phyloP scores from a whole-genome alignment of 2,329 filamentous ascomycete species.

The Aspergillus vadensis region DNA sequence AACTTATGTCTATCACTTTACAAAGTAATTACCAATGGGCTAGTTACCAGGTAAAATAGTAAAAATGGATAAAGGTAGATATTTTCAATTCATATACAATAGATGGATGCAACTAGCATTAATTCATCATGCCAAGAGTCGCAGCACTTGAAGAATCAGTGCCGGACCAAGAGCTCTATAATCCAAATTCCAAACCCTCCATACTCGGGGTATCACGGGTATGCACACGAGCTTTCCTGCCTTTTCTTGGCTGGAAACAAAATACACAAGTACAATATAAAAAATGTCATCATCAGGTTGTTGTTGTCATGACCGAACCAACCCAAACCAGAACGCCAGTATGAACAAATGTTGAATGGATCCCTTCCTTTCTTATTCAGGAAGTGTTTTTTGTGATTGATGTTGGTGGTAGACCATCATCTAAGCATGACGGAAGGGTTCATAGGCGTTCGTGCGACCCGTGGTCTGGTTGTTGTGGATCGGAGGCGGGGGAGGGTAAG shows the following conservation, averaged over 20 bases:
- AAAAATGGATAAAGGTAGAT: too few species aligned
- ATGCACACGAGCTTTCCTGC: background rate
- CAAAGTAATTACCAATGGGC: too few species aligned
- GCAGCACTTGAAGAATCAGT: too few species aligned
- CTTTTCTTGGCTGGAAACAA: background rate
- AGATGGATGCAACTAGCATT: constrained; percentile 1
- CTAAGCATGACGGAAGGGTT: constrained; percentile 43
- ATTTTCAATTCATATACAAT: background rate
- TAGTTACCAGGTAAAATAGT: too few species aligned
- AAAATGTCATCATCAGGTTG: background rate
- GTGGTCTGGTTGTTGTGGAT: constrained; percentile 26
- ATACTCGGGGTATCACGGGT: background rate
- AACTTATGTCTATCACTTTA: too few species aligned
- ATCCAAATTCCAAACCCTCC: background rate
- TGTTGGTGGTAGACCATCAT: background rate
- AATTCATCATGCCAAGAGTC: constrained; percentile 1
- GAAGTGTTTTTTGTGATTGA: background rate
- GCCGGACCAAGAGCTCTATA: too few species aligned
- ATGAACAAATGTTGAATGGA: background rate
- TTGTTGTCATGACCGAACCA: background rate
- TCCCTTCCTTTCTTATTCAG: background rate
- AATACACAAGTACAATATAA: background rate
- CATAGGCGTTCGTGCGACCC: constrained; percentile 36
- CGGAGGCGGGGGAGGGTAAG: constrained; percentile 33
- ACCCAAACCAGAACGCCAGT: background rate